Percentiles rank a stretch among this genome's conserved stretches.
Evolutionary conservation across 2,329 filamentous ascomycete species (phyloP).

Genomic region (Calonectria hongkongensis): DNA sequence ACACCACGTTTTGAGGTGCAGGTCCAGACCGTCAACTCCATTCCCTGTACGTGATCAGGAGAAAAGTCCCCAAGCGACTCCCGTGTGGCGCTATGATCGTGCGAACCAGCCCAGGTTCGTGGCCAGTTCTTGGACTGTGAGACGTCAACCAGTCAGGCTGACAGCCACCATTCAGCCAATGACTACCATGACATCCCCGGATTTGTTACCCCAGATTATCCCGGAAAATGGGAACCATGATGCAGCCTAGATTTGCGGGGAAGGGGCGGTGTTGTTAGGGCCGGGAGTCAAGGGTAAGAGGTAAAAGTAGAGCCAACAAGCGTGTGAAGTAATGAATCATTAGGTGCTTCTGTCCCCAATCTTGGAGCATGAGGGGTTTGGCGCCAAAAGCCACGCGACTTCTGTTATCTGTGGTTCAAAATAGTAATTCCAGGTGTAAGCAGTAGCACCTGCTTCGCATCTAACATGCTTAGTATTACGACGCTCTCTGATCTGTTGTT

Average conservation of each 20-base stretch:
- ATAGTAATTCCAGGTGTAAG: too few relatives aligned
- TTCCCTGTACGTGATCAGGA: neutral
- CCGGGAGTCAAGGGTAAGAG: neutral
- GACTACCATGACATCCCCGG: neutral
- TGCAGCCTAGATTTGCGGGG: slow-evolving; percentile 38
- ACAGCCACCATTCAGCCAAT: slow-evolving; percentile 4
- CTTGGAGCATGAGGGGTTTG: neutral
- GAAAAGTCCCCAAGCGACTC: slow-evolving; percentile 8
- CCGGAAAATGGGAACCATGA: slow-evolving; percentile 48
- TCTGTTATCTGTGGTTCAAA: neutral
- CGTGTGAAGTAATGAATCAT: slow-evolving; percentile 38
- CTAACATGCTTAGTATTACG: neutral
- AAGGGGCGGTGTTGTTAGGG: slow-evolving; percentile 23
- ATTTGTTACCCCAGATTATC: slow-evolving; percentile 42
- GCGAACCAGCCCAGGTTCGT: slow-evolving; percentile 19
- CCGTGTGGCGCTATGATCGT: slow-evolving; percentile 22
- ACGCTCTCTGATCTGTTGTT: neutral
- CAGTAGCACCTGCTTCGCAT: neutral
- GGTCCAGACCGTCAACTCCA: neutral
- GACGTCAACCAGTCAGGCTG: slow-evolving; percentile 12
- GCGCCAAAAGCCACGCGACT: neutral
- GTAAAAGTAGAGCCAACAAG: slow-evolving; percentile 4
- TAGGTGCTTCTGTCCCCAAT: slow-evolving; percentile 21
- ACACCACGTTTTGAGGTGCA: neutral
- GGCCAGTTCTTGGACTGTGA: neutral